These are phyloP conservation scores for Aegilops umbellulata DNA, from an alignment of 176 grass and related monocot species.

Conservation along the genomic window DNA sequence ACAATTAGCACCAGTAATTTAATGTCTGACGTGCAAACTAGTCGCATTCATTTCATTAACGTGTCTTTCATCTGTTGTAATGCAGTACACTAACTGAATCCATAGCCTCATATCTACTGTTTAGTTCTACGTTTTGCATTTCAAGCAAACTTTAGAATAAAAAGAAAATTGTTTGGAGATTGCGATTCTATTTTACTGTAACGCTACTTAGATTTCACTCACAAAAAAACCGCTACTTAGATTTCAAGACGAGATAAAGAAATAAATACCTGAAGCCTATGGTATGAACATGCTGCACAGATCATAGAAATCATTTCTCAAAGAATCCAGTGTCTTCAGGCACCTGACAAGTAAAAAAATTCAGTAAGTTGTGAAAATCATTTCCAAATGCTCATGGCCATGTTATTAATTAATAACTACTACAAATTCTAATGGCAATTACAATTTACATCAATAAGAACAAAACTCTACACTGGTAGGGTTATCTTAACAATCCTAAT, in stretches of 20 bases:
- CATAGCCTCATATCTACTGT: background rate
- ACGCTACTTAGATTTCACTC: background rate
- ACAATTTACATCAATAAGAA: background rate
- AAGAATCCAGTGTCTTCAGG: conserved; percentile 25
- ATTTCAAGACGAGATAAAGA: background rate
- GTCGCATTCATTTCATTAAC: background rate
- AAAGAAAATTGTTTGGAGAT: background rate
- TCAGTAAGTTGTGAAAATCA: background rate
- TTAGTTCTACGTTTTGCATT: background rate
- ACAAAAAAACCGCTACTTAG: no score
- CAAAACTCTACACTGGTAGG: background rate
- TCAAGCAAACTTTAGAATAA: background rate
- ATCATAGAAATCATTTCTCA: conserved; percentile 55
- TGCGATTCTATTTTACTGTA: conserved; percentile 9
- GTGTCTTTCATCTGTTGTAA: background rate
- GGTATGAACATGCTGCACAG: conserved; percentile 38
- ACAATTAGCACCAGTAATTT: background rate
- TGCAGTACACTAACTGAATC: background rate
- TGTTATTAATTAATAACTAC: background rate
- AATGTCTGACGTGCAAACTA: background rate
- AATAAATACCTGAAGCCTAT: conserved; percentile 74
- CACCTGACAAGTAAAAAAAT: conserved; percentile 42
- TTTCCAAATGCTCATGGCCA: background rate
- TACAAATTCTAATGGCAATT: background rate
- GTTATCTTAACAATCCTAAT: background rate